Percentiles rank a stretch among this genome's conserved stretches.
These are phyloP conservation scores for Craspedostauros australis DNA, from an alignment of 108 stramenopile genomes.

Conservation along the genomic window DNA sequence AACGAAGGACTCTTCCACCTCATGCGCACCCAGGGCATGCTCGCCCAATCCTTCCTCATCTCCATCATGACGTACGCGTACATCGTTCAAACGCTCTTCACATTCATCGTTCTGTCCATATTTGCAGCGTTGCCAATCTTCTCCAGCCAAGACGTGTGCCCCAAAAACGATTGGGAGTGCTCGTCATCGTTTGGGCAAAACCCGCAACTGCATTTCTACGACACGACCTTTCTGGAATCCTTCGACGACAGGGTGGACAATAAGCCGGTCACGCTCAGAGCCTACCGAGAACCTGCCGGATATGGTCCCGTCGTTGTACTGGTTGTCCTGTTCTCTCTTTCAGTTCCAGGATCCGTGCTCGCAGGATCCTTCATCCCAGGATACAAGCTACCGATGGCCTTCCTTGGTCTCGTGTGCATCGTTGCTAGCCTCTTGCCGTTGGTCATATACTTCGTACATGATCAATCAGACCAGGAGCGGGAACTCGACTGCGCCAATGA, in stretches of 20 bases:
- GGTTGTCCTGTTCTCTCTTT: too few species aligned
- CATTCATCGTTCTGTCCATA: constrained; percentile 29
- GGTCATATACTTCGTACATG: too few species aligned
- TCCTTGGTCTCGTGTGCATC: too few species aligned
- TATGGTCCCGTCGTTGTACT: constrained; percentile 35
- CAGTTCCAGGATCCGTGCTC: too few species aligned
- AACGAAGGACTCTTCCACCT: constrained; percentile 38
- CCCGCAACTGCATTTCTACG: neutral
- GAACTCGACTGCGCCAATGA: too few species aligned
- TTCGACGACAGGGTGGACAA: constrained; percentile 12
- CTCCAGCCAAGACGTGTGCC: too few species aligned
- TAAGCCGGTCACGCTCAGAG: constrained; percentile 22
- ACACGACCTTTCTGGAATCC: neutral
- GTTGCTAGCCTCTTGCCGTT: too few species aligned
- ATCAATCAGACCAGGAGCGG: too few species aligned
- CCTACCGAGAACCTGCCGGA: constrained; percentile 20
- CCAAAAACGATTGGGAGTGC: constrained; percentile 10
- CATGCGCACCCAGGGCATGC: constrained; percentile 34
- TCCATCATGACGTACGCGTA: constrained; percentile 34
- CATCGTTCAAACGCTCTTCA: constrained; percentile 25
- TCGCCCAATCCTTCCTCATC: constrained; percentile 25
- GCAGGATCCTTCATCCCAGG: too few species aligned
- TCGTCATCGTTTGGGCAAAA: constrained; percentile 1
- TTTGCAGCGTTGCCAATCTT: constrained; percentile 31
- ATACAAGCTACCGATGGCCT: too few species aligned